Conservation (phyloP, 106 monocot species). For the Agapanthus africanus region DNA sequence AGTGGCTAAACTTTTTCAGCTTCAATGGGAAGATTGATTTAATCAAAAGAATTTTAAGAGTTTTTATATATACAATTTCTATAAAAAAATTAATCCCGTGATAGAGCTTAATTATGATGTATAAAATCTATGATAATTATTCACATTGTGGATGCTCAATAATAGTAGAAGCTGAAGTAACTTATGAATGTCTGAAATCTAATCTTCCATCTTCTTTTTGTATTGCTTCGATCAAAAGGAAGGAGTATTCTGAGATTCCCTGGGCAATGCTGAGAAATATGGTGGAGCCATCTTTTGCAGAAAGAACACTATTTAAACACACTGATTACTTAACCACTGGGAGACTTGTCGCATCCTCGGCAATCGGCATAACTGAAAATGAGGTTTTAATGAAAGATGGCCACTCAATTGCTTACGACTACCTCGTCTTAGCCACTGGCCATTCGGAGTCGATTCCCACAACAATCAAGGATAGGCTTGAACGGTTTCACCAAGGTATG, state of each 20-base stretch:
- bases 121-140: too few species aligned
- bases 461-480: conserved; percentile 22
- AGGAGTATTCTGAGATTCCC: conserved; percentile 71
- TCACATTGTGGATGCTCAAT: too few species aligned
- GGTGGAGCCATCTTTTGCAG: conserved; percentile 37
- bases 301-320: conserved; percentile 37
- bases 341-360: conserved; percentile 23
- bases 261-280: conserved; percentile 48
- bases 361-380: conserved; percentile 16
- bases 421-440: conserved; percentile 38
- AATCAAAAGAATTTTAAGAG: too few species aligned
- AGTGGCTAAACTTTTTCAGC: too few species aligned
- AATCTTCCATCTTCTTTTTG: too few species aligned
- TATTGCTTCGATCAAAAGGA: too few species aligned
- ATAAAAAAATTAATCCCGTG: too few species aligned
- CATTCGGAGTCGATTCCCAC: conserved; percentile 2
- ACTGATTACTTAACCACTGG: conserved; percentile 27
- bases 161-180: too few species aligned
- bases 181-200: too few species aligned
- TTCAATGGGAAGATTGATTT: too few species aligned
- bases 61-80: too few species aligned
- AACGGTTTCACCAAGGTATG: conserved; percentile 35
- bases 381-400: conserved; percentile 25
- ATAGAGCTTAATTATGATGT: too few species aligned
- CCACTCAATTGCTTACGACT: conserved; percentile 19